phyloP scores from a whole-genome alignment of 345 rosid genomes.

The Acer saccharum region DNA sequence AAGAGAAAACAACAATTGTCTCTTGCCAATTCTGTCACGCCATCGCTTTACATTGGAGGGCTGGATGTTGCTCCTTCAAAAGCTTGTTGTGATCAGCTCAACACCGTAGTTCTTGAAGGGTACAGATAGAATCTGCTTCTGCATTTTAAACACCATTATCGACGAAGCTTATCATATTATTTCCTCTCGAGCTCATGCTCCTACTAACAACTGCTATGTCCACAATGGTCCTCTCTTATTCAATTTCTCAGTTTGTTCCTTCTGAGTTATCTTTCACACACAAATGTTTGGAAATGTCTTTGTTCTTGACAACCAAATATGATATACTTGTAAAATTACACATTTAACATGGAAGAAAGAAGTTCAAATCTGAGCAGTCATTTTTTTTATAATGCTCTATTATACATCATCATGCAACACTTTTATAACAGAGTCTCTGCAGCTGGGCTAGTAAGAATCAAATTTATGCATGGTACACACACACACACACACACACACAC shows the following conservation, averaged over 20 bases:
- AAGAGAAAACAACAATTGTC: background rate
- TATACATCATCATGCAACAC: constrained; percentile 12
- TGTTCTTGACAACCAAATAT: too few species aligned
- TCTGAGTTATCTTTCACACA: background rate
- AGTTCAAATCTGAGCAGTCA: constrained; percentile 8
- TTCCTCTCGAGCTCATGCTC: background rate
- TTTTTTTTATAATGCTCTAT: constrained; percentile 4
- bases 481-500: background rate
- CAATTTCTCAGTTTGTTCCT: background rate
- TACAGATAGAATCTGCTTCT: background rate
- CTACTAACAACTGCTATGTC: background rate
- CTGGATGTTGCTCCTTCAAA: background rate
- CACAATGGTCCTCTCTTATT: background rate
- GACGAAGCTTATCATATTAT: background rate
- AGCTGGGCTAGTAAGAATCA: constrained; percentile 11
- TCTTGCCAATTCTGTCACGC: background rate
- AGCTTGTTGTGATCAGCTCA: background rate
- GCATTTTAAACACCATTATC: background rate
- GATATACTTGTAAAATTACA: background rate
- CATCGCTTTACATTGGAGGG: background rate
- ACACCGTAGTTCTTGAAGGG: background rate
- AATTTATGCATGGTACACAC: constrained; percentile 20
- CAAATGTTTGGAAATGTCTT: background rate
- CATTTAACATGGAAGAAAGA: background rate
- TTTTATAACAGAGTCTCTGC: constrained; percentile 1